Conservation (phyloP, 768 basidiomycete genomes). For the Strobilomyces echinocephalus region DNA sequence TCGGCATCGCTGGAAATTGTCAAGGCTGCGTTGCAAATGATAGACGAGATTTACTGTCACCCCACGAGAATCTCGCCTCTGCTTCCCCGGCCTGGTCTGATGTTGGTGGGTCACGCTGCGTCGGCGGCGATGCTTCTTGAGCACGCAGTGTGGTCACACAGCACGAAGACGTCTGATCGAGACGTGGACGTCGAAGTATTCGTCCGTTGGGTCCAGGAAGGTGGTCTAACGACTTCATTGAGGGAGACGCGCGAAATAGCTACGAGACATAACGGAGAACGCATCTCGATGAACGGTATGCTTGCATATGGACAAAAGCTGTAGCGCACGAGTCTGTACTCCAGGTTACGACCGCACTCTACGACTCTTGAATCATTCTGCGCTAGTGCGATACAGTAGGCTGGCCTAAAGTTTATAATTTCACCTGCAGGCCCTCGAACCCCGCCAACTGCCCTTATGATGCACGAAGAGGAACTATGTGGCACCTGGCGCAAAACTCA, state of each 20-base stretch:
- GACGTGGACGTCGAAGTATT: constrained; percentile 51
- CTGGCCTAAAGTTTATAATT: not conserved
- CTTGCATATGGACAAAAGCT: constrained; percentile 14
- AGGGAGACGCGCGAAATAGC: constrained; percentile 20
- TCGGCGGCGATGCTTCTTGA: constrained; percentile 59
- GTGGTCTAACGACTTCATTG: constrained; percentile 29
- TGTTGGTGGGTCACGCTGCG: constrained; percentile 52
- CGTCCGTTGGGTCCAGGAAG: constrained; percentile 44
- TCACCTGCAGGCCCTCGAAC: not conserved
- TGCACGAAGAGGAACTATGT: constrained; percentile 50
- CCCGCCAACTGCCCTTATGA: not conserved
- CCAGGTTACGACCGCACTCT: not conserved
- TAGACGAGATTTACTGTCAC: constrained; percentile 38
- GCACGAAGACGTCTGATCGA: constrained; percentile 23
- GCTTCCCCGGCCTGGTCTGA: constrained; percentile 52
- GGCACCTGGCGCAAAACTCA: constrained; percentile 41
- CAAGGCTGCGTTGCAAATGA: constrained; percentile 35
- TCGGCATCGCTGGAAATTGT: constrained; percentile 32
- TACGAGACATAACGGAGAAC: not conserved
- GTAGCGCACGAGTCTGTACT: not conserved
- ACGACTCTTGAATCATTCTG: not conserved
- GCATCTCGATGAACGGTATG: constrained; percentile 12
- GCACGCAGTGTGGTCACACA: constrained; percentile 59
- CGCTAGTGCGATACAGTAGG: not conserved
- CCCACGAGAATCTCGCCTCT: constrained; percentile 39